A percentile compares a stretch with the other conserved stretches of the same genome.
Evolutionary conservation across 805 yeast genomes (phyloP).

Genomic region (Yarrowia osloensis): DNA sequence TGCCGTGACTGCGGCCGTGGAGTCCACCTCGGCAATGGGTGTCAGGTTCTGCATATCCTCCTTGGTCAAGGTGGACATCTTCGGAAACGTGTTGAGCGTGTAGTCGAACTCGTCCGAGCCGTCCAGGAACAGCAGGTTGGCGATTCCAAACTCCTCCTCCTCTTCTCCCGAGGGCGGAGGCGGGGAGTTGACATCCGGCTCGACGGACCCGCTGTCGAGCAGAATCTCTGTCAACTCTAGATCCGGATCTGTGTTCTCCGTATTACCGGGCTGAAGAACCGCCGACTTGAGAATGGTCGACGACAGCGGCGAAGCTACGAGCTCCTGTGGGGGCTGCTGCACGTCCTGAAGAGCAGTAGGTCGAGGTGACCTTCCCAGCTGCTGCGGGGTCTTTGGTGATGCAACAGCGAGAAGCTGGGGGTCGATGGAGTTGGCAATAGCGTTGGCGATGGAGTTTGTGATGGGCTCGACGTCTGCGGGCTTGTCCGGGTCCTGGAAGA

Average conservation of each 20-base stretch:
- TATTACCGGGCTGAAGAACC: neutral
- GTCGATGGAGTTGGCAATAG: neutral
- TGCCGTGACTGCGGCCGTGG: neutral
- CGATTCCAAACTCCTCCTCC: slow-evolving; percentile 14
- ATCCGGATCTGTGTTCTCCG: slow-evolving; percentile 16
- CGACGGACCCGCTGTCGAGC: neutral
- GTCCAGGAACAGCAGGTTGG: slow-evolving; percentile 15
- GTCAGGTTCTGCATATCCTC: neutral
- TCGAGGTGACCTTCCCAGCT: neutral
- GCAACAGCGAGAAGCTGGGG: neutral
- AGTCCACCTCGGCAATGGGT: slow-evolving; percentile 9
- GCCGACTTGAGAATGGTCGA: neutral
- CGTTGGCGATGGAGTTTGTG: neutral
- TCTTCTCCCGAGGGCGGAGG: neutral
- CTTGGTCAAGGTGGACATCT: neutral
- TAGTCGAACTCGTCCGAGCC: slow-evolving; percentile 28
- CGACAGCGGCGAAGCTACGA: neutral
- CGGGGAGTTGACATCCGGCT: neutral
- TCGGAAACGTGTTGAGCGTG: slow-evolving; percentile 20
- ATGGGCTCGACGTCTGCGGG: no score
- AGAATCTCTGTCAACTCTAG: neutral
- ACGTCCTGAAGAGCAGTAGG: slow-evolving; percentile 7
- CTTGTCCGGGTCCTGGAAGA: neutral
- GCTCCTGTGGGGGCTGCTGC: slow-evolving; percentile 2
- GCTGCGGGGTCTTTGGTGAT: neutral